Evolutionary conservation across 345 rosid genomes (phyloP), one percentile per base, ranked within the genome.

Genomic region (Eucalyptus globulus): DNA sequence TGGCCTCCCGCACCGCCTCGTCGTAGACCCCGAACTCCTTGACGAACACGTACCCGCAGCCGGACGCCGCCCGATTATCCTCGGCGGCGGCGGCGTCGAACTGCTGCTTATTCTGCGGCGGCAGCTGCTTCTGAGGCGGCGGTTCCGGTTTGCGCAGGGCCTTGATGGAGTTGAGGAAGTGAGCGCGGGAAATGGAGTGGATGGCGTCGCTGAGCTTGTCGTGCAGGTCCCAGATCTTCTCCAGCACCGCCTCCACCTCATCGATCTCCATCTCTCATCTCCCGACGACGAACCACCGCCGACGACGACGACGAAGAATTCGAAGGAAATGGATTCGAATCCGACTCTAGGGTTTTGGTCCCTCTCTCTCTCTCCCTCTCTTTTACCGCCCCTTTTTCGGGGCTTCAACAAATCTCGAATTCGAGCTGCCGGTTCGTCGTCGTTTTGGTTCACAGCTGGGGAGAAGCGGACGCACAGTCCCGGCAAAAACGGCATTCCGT

Each of bases 201-300:
- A 98, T 97, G 86, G 97, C 98, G 91, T 97, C 99, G 94, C 98
- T 97, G 49, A 97, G 95, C 93, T 97, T 97, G 94, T 97, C 98
- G 93, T 97, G 99, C 22, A 97, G 93, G 92, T 97, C 99, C 97
- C 99, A 97, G 69, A 97, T 97, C 92, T 94, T 97, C 94, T 96
- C 99, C 29, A 97, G 95, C 53, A 95, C 94, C 1, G 95, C 96
- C 92, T 97, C 99, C 88, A 96, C 93, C 92, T 96, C 99, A 60
- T 96, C 98, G 45, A 93, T 89, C 95, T 98, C 99, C 99, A 98
- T 97, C 56, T 95, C 94, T 96, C 96, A 95, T 92, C 90, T 94
- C 98, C 92, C 88, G 58, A 26, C 53, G 29, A 31, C 3, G 27
- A 56, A 56, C 26, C 29, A 3, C 69, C n/a, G 31, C 19, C 6